Evolutionary conservation across 2,329 filamentous ascomycete species (phyloP).

Genomic region (Lasiodiplodia sp.): DNA sequence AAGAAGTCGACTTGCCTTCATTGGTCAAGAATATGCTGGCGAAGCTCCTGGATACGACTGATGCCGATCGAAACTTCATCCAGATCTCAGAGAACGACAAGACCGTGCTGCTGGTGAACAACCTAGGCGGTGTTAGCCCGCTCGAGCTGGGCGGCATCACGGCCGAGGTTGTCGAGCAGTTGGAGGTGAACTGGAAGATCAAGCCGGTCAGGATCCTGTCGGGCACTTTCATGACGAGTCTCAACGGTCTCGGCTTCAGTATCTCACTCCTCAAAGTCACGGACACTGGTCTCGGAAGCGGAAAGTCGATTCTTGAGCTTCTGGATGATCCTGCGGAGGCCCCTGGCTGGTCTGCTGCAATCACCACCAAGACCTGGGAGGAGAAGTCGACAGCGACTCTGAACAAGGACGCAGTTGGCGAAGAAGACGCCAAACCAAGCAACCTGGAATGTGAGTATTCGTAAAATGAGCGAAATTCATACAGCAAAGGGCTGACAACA

Average conservation of each 20-base stretch:
- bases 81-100: slow-evolving; percentile 67
- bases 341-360: slow-evolving; percentile 70
- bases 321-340: slow-evolving; percentile 73
- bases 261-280: slow-evolving; percentile 70
- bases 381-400: slow-evolving; percentile 52
- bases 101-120: slow-evolving; percentile 75
- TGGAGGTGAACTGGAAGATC: slow-evolving; percentile 65
- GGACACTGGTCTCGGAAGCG: slow-evolving; percentile 65
- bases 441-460: slow-evolving; percentile 58
- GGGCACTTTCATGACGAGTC: slow-evolving; percentile 74
- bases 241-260: slow-evolving; percentile 76
- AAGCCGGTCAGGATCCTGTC: slow-evolving; percentile 68
- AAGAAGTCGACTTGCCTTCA: slow-evolving; percentile 50
- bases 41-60: slow-evolving; percentile 63
- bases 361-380: slow-evolving; percentile 66
- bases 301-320: slow-evolving; percentile 70
- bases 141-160: slow-evolving; percentile 77
- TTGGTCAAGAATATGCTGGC: slow-evolving; percentile 67
- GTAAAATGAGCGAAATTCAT: background rate
- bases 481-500: background rate
- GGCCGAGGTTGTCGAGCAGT: slow-evolving; percentile 69
- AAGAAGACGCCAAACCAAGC: slow-evolving; percentile 57
- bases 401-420: slow-evolving; percentile 51
- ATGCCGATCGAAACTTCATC: slow-evolving; percentile 75
- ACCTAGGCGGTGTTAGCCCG: slow-evolving; percentile 75